Evolutionary conservation across 2,329 filamentous ascomycete genomes (phyloP).

Genomic region (Akanthomyces lecanii): DNA sequence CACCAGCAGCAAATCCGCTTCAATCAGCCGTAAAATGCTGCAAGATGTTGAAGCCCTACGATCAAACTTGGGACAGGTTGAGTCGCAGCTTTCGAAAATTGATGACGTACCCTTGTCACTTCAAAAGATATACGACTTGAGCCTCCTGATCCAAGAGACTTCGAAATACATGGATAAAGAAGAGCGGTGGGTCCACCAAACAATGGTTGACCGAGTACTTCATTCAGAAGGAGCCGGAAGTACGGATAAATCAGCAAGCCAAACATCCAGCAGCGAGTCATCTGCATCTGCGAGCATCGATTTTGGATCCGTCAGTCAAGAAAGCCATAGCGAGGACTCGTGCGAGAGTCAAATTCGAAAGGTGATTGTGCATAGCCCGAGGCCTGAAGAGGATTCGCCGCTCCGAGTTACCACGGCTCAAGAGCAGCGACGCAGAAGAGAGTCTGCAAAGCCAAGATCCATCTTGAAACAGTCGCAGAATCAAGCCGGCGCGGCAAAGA

Average conservation of each 20-base stretch:
- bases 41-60: constrained; percentile 18
- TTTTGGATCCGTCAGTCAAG: background rate
- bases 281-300: background rate
- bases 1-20: background rate
- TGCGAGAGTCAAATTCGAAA: constrained; percentile 21
- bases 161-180: constrained; percentile 28
- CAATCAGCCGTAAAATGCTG: background rate
- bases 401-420: constrained; percentile 32
- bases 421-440: constrained; percentile 34
- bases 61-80: constrained; percentile 18
- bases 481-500: background rate
- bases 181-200: constrained; percentile 27
- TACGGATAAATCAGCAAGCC: constrained; percentile 13
- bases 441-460: constrained; percentile 27
- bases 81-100: constrained; percentile 18
- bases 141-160: constrained; percentile 27
- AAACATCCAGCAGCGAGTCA: constrained; percentile 15
- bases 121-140: constrained; percentile 26
- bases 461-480: constrained; percentile 30
- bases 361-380: constrained; percentile 33
- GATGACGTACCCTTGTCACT: constrained; percentile 22
- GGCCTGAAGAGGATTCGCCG: constrained; percentile 20
- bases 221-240: background rate
- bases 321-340: background rate
- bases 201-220: constrained; percentile 19